Evolutionary conservation across 2,329 filamentous ascomycete genomes (phyloP).

Genomic region (Cercospora sesami): DNA sequence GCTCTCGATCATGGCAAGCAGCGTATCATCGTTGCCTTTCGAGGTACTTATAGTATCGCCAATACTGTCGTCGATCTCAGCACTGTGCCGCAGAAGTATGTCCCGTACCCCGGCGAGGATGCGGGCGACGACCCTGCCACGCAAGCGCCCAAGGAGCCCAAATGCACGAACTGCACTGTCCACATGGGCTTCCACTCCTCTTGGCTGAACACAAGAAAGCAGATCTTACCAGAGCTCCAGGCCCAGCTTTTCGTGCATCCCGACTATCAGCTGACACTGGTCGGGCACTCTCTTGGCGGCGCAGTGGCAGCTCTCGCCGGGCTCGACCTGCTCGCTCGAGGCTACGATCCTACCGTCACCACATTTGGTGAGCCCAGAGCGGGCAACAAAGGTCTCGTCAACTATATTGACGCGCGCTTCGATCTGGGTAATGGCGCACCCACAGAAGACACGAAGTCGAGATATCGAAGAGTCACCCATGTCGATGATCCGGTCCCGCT

Average conservation of each 20-base stretch:
- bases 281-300: slow-evolving; percentile 90
- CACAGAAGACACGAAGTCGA: slow-evolving; percentile 29
- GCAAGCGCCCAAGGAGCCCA: slow-evolving; percentile 44
- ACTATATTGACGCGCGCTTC: slow-evolving; percentile 58
- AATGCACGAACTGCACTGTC: slow-evolving; percentile 84
- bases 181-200: slow-evolving; percentile 86
- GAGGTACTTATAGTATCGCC: slow-evolving; percentile 89
- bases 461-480: slow-evolving; percentile 81
- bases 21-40: slow-evolving; percentile 81
- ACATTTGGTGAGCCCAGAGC: slow-evolving; percentile 86
- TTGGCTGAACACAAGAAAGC: slow-evolving; percentile 72
- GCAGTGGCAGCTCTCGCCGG: slow-evolving; percentile 86
- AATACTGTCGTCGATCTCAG: slow-evolving; percentile 90
- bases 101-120: slow-evolving; percentile 70
- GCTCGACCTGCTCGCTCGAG: slow-evolving; percentile 75
- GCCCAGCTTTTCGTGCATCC: slow-evolving; percentile 63
- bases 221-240: slow-evolving; percentile 68
- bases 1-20: slow-evolving; percentile 72
- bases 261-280: slow-evolving; percentile 70
- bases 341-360: slow-evolving; percentile 74
- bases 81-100: slow-evolving; percentile 84
- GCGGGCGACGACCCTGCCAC: slow-evolving; percentile 36
- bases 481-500: slow-evolving; percentile 83
- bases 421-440: slow-evolving; percentile 16
- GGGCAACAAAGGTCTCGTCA: slow-evolving; percentile 55